phyloP scores from a whole-genome alignment of 2,329 filamentous ascomycete genomes.

The Didymella glomerata region DNA sequence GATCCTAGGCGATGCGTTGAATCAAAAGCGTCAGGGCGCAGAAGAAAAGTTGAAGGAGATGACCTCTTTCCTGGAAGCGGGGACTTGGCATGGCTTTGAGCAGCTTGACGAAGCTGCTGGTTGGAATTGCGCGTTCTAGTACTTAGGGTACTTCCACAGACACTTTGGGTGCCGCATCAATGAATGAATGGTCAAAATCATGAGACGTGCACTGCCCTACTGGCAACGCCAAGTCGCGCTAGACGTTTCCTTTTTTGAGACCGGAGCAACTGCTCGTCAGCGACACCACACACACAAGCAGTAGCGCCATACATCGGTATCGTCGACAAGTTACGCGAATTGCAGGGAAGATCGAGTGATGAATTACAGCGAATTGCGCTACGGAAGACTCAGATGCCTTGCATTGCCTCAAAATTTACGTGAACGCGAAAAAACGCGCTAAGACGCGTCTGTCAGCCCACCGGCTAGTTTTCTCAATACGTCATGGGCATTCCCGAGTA shows the following conservation, averaged over 20 bases:
- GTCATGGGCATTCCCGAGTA: constrained; percentile 38
- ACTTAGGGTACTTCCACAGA: background rate
- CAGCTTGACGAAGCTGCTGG: constrained; percentile 30
- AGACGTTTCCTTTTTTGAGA: background rate
- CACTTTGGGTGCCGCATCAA: background rate
- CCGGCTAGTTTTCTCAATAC: background rate
- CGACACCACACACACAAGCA: background rate
- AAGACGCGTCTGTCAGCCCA: background rate
- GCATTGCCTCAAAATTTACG: background rate
- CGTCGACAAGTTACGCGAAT: background rate
- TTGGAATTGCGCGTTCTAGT: constrained; percentile 29
- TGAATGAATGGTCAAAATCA: background rate
- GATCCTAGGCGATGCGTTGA: constrained; percentile 49
- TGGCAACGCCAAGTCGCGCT: background rate
- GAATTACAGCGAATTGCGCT: background rate
- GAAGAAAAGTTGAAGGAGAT: constrained; percentile 37
- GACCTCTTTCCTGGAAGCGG: constrained; percentile 34
- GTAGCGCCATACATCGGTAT: background rate
- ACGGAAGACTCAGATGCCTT: background rate
- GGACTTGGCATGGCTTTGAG: constrained; percentile 41
- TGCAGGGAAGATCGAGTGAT: background rate
- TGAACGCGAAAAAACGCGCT: constrained; percentile 5
- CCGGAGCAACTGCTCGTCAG: background rate
- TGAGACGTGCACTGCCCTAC: background rate
- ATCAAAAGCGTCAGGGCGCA: constrained; percentile 34